Evolutionary conservation across 306 rosid species (phyloP).

Genomic region (Acacia acuminata): DNA sequence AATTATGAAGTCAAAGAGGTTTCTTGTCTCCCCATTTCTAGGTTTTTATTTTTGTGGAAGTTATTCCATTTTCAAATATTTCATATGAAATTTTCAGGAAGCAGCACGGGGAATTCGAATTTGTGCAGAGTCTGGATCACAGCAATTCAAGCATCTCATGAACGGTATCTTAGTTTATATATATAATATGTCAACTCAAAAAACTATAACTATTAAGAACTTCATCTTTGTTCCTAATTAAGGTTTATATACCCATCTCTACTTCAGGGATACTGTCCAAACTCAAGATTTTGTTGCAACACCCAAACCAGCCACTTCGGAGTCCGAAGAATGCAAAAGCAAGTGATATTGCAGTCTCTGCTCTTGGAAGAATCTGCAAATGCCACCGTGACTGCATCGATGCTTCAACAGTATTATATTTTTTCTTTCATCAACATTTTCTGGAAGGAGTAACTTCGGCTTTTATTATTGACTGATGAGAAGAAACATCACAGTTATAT

Average conservation of each 20-base stretch:
- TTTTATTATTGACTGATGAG: not conserved
- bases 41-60: not conserved
- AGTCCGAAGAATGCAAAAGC: conserved; percentile 34
- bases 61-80: not conserved
- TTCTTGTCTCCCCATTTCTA: not conserved
- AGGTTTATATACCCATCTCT: not conserved
- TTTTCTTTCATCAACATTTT: conserved; percentile 8
- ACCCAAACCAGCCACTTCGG: conserved; percentile 13
- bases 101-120: conserved; percentile 45
- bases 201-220: conserved; percentile 1
- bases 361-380: conserved; percentile 51
- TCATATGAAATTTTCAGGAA: conserved; percentile 35
- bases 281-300: conserved; percentile 29
- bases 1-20: conserved; percentile 45
- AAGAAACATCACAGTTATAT: not conserved
- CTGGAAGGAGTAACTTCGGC: not conserved
- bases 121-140: conserved; percentile 46
- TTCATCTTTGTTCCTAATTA: conserved; percentile 12
- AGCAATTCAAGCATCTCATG: conserved; percentile 41
- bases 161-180: conserved; percentile 29
- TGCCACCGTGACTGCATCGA: conserved; percentile 43
- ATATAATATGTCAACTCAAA: not conserved
- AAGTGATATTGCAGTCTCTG: conserved; percentile 45
- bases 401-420: conserved; percentile 37
- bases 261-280: conserved; percentile 37